Evolutionary conservation across 75 land plant genomes (phyloP), one percentile per base, ranked within the genome.

Genomic region (Selaginella tamariscina): DNA sequence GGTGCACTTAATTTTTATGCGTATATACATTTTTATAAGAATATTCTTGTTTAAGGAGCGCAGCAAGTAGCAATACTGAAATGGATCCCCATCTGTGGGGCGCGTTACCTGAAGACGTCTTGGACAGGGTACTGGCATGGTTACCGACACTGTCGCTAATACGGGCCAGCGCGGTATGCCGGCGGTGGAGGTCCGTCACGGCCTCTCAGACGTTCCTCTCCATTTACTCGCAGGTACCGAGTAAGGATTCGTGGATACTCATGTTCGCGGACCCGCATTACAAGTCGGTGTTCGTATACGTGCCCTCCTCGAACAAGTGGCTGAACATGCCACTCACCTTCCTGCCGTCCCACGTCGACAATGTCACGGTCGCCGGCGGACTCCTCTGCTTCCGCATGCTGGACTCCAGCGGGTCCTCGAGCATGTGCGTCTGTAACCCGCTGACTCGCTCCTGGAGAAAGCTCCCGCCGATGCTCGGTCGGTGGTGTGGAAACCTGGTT

Each of bases 201-300:
- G 21, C 9, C 21, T 59, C 62, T 21, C 8, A 27, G 8, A 27
- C 62, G 9, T 59, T 59, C 26, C 26, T 59, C 24, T 21, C 8
- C 26, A 21, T 59, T n/a, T 59, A 59, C 62, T 21, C 24, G 5
- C 24, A n/a, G 26, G 26, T 59, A 5, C 62, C 62, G 2, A 23
- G 27, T 9, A 59, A 59, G 23, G 62, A 59, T n/a, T 59, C 62
- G 8, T 59, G 62, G 62, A 59, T 59, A 9, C 62, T 59, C 26
- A 59, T 59, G 62, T 59, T 59, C n/a, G 62, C 62, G 26, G 62
- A 59, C 21, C 62, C 62, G 62, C 62, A 59, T 21, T 59, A 59
- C 62, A 59, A 59, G 26, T 59, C 62, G 5, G 62, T 59, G 8
- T 59, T 59, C 21, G 26, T 59, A 8, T 59, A 23, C 62, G 23